Evolutionary conservation across 805 yeast species (phyloP).

Genomic region (Komagataella ulmi): DNA sequence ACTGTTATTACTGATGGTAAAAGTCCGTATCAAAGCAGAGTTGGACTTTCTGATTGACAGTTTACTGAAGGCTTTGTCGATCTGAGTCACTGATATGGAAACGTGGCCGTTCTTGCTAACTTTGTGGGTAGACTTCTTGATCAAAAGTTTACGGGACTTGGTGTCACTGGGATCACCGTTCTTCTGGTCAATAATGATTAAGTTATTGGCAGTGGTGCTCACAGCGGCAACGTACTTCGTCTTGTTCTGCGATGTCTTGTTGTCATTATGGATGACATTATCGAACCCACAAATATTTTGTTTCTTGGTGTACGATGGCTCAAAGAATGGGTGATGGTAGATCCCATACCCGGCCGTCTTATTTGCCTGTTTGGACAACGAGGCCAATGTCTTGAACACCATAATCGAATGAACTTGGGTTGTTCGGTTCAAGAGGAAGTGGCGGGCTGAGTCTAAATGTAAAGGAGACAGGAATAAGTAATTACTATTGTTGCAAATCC

Average conservation of each 20-base stretch:
- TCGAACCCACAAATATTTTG: slow-evolving; percentile 14
- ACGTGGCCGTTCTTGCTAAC: slow-evolving; percentile 18
- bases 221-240: slow-evolving; percentile 11
- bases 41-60: slow-evolving; percentile 16
- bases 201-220: slow-evolving; percentile 14
- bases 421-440: neutral
- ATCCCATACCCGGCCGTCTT: neutral
- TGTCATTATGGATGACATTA: slow-evolving; percentile 12
- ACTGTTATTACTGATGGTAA: slow-evolving; percentile 10
- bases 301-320: slow-evolving; percentile 19
- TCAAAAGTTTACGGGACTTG: slow-evolving; percentile 9
- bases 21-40: slow-evolving; percentile 13
- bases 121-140: slow-evolving; percentile 11
- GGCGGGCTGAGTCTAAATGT: neutral
- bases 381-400: slow-evolving; percentile 17
- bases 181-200: slow-evolving; percentile 13
- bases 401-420: slow-evolving; percentile 3
- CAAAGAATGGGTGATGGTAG: slow-evolving; percentile 17
- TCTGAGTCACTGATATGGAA: slow-evolving; percentile 11
- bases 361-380: slow-evolving; percentile 11
- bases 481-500: neutral
- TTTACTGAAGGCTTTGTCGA: slow-evolving; percentile 9
- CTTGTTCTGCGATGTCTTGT: slow-evolving; percentile 9
- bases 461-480: neutral
- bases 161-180: slow-evolving; percentile 5